These are phyloP conservation scores for Astrothelium subdiscretum DNA, from an alignment of 495 filamentous ascomycete species.

Conservation along the genomic window DNA sequence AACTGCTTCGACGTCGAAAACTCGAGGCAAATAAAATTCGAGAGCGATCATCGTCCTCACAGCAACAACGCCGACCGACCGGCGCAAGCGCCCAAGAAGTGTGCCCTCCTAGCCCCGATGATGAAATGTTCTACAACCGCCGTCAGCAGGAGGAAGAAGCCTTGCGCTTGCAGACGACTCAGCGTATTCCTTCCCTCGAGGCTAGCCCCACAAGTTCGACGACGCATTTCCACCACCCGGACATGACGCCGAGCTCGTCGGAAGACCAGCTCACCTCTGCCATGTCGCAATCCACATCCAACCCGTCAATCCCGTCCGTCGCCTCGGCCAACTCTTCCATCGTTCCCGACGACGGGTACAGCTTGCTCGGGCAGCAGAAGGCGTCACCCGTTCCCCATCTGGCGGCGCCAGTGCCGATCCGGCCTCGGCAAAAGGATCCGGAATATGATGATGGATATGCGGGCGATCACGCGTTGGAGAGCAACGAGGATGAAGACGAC, in stretches of 20 bases:
- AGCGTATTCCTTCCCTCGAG: constrained; percentile 13
- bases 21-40: constrained; percentile 9
- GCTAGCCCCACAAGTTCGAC: constrained; percentile 19
- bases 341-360: constrained; percentile 15
- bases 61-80: constrained; percentile 7
- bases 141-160: constrained; percentile 4
- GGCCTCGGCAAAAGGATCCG: constrained; percentile 2
- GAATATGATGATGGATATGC: constrained; percentile 45
- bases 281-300: constrained; percentile 31
- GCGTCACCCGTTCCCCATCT: neutral
- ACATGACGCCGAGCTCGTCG: constrained; percentile 28
- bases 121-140: constrained; percentile 15
- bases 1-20: constrained; percentile 19
- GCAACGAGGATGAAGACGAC: constrained; percentile 37
- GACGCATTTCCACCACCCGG: constrained; percentile 10
- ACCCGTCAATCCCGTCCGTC: constrained; percentile 34
- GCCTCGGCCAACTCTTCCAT: constrained; percentile 31
- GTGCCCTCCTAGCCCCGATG: constrained; percentile 32
- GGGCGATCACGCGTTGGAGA: constrained; percentile 25
- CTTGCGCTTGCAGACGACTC: constrained; percentile 3
- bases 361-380: neutral
- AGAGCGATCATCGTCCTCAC: constrained; percentile 5
- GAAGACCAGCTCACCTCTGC: constrained; percentile 30
- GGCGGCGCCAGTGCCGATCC: constrained; percentile 1
- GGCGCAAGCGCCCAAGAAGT: constrained; percentile 12